A percentile compares a stretch with the other conserved stretches of the same genome.
Conservation (phyloP, 768 basidiomycete genomes). For the Lactifluus piperatus region DNA sequence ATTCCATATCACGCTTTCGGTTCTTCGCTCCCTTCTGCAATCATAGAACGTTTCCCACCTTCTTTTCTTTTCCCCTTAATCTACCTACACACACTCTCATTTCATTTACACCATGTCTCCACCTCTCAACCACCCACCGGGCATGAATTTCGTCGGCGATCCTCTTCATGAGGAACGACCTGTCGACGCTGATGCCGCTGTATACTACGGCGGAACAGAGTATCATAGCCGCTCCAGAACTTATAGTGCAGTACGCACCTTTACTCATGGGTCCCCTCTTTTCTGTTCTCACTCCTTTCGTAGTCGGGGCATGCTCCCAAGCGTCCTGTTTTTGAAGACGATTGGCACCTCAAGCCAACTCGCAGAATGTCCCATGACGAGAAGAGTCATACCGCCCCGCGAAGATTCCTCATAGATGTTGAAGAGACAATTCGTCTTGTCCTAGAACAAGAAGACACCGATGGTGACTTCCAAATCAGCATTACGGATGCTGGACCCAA, state of each 20-base stretch:
- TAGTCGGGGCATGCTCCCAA: conserved; percentile 37
- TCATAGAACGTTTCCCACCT: background rate
- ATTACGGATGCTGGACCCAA: conserved; percentile 96
- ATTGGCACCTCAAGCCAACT: conserved; percentile 54
- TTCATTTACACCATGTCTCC: conserved; percentile 46
- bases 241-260: conserved; percentile 69
- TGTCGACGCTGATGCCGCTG: conserved; percentile 59
- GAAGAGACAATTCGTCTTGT: conserved; percentile 96
- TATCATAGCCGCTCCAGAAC: conserved; percentile 76
- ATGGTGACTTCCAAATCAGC: conserved; percentile 94
- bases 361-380: conserved; percentile 91
- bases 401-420: conserved; percentile 93
- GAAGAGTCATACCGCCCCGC: conserved; percentile 60
- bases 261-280: background rate
- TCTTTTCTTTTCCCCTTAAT: background rate
- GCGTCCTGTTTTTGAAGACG: conserved; percentile 69
- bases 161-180: conserved; percentile 30
- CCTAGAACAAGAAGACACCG: conserved; percentile 96
- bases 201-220: conserved; percentile 79
- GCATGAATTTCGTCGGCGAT: conserved; percentile 62
- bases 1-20: background rate
- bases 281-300: conserved; percentile 10
- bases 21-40: background rate
- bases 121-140: conserved; percentile 50
- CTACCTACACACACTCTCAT: conserved; percentile 2